phyloP scores from a whole-genome alignment of 352 stramenopile genomes.

The Globisporangium rhizosaccharum region DNA sequence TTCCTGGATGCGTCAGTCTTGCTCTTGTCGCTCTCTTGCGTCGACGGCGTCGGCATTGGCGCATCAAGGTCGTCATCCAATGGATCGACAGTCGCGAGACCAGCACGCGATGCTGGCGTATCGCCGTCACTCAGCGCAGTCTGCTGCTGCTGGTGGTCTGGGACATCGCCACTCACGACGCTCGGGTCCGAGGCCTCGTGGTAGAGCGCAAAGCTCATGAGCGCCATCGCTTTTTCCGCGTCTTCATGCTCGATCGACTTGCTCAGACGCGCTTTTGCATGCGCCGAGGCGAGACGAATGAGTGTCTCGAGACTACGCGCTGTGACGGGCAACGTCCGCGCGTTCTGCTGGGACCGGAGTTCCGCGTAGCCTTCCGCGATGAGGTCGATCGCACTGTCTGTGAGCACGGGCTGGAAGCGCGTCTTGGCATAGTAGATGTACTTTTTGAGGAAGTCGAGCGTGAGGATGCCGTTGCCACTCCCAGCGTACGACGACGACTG shows the following conservation, averaged over 20 bases:
- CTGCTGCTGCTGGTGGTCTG: slow-evolving; percentile 8
- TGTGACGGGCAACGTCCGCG: slow-evolving; percentile 93
- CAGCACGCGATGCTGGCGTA: not conserved
- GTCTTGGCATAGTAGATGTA: slow-evolving; percentile 99
- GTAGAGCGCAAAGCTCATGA: slow-evolving; percentile 98
- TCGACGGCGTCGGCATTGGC: slow-evolving; percentile 12
- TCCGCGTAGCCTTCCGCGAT: slow-evolving; percentile 97
- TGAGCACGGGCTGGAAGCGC: slow-evolving; percentile 83
- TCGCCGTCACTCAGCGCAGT: not conserved
- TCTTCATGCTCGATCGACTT: slow-evolving; percentile 82
- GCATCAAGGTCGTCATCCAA: slow-evolving; percentile 21
- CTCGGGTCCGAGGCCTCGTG: slow-evolving; percentile 83
- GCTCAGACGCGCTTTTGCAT: slow-evolving; percentile 95
- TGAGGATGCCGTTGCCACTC: slow-evolving; percentile 82
- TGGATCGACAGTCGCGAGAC: slow-evolving; percentile 4
- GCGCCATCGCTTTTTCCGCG: slow-evolving; percentile 89
- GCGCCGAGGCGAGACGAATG: slow-evolving; percentile 97
- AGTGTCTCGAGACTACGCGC: slow-evolving; percentile 98
- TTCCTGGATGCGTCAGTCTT: slow-evolving; percentile 36
- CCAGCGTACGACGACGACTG: slow-evolving; percentile 43
- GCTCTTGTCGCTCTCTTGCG: slow-evolving; percentile 13
- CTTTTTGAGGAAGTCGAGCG: slow-evolving; percentile 97
- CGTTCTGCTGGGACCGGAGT: slow-evolving; percentile 94
- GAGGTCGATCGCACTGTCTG: slow-evolving; percentile 85
- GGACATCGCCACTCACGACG: slow-evolving; percentile 1